Conservation (phyloP, 1,284 basidiomycete genomes). For the Marasmius sp. region DNA sequence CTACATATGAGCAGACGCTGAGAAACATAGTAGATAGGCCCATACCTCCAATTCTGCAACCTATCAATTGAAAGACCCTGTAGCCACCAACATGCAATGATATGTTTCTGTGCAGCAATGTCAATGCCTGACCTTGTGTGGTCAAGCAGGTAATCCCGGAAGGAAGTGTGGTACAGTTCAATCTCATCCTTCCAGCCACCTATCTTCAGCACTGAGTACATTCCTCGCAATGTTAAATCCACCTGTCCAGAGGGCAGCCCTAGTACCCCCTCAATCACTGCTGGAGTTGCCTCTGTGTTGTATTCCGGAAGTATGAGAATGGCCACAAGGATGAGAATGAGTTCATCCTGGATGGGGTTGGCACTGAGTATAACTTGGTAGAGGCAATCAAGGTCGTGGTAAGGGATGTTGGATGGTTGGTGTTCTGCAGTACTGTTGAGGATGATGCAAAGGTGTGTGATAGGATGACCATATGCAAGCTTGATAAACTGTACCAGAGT, state of each 20-base stretch:
- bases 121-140: background rate
- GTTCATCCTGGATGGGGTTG: background rate
- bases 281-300: background rate
- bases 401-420: background rate
- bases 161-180: background rate
- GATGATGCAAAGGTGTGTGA: slow-evolving; percentile 22
- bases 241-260: background rate
- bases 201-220: background rate
- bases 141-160: background rate
- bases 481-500: slow-evolving; percentile 25
- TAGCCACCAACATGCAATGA: no score
- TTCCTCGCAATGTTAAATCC: background rate
- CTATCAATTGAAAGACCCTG: no score
- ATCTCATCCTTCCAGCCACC: background rate
- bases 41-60: no score
- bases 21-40: no score
- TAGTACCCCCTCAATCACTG: background rate
- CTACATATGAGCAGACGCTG: no score
- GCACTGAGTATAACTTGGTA: background rate
- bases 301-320: background rate
- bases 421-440: background rate
- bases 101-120: no score
- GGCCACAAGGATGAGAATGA: background rate
- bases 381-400: slow-evolving; percentile 26
- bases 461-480: slow-evolving; percentile 19